Conservation (phyloP, 1,139 yeast species). For the Magnusiomyces paraingens region DNA sequence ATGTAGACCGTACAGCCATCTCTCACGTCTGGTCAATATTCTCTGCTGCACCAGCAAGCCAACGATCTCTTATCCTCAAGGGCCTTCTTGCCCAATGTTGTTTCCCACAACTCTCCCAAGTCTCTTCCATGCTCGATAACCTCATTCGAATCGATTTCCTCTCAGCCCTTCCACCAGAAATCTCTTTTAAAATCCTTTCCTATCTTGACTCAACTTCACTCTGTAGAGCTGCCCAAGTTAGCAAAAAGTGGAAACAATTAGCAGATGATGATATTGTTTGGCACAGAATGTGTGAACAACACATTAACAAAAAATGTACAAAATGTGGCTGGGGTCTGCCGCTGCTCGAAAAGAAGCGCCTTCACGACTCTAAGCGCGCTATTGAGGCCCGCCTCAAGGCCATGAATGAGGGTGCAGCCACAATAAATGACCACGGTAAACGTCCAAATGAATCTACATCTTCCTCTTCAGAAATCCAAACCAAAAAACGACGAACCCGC, state of each 20-base stretch:
- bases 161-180: conserved; percentile 75
- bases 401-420: background rate
- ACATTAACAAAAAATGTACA: conserved; percentile 93
- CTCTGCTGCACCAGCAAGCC: conserved; percentile 61
- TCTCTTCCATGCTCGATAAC: conserved; percentile 70
- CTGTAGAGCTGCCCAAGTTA: conserved; percentile 90
- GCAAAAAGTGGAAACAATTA: conserved; percentile 72
- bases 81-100: conserved; percentile 89
- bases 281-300: conserved; percentile 98
- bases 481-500: conserved; percentile 41
- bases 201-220: conserved; percentile 86
- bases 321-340: conserved; percentile 99
- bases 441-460: conserved; percentile 1
- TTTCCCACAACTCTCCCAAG: conserved; percentile 83
- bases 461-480: conserved; percentile 2
- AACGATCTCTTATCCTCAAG: conserved; percentile 67
- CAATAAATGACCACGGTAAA: background rate
- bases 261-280: conserved; percentile 97
- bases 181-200: conserved; percentile 76
- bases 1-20: conserved; percentile 63
- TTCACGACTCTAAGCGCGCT: conserved; percentile 30
- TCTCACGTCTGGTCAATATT: conserved; percentile 74
- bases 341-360: conserved; percentile 46
- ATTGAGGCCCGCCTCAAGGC: conserved; percentile 25
- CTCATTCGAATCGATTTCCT: conserved; percentile 85